Base-by-base conservation (phyloP, 768 basidiomycete genomes). In the Termitomyces sp. region DNA sequence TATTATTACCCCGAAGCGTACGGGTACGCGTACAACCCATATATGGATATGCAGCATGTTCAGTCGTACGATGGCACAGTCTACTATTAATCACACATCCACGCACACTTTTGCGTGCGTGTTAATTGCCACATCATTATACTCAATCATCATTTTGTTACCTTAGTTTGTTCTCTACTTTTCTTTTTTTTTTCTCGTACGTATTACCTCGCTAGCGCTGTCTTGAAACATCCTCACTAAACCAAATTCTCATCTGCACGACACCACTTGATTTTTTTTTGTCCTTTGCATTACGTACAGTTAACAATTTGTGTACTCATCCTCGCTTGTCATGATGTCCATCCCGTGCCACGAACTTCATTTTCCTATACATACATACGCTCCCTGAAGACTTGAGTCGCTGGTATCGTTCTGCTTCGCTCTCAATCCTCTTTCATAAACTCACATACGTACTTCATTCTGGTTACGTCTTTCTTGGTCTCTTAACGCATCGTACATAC, bases 1-100 rank as follows among this genome's bases (percentile, higher is more conserved):
- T 89, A 89, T 76, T 91, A 88, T 72, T 89, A 87, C 71, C 86
- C 87, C 29, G 86, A 88, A 55, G 79, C 82, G 62, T 90, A 90
- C 67, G 78, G 77, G 60, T 91, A 90, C 56, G 37, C 56, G 40
- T 60, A 61, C 71, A 76, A 82, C 61, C 82, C 78, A 47, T 89
- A 88, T 75, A 75, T 88, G 78, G 89, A 89, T 72, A 80, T 85
- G 81, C 79, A 86, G 48, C 86, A 86, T 65, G 72, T 77, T 64
- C 81, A 83, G 71, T 83, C 82, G 67, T 90, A 89, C 73, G 88
- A 83, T 71, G 80, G 81, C 64, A 75, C 80, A 65, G 81, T 81
- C 66, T 89, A 88, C 74, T 89, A 88, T 74, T 87, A 79, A 80
- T 69, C 56, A 17, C 36, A 48, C 40, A 56, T 31, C 38, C 40